Base-by-base conservation (phyloP, 2,329 filamentous ascomycete species). In the Aspergillus bombycis region DNA sequence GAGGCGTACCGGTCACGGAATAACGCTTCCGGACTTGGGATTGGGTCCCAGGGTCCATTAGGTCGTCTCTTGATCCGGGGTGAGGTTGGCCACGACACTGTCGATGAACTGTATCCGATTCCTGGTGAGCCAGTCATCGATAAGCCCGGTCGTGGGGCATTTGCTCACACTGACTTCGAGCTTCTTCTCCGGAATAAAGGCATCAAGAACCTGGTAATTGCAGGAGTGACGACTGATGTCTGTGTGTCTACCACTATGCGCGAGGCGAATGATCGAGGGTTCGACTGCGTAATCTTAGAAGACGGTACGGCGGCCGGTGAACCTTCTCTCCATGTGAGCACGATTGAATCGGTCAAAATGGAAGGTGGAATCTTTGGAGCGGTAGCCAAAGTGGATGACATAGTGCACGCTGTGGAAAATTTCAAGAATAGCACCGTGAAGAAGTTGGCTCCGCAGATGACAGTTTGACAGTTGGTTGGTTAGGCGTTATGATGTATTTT, bases 41-140 rank as follows among this genome's bases (percentile, higher is more conserved):
- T 88, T 53, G 82, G 81, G 4, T 80, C 82, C 12, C 74, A 65
- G 16, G 86, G 86, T 0, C 86, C 86, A 1, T 72, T 88, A 52
- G 86, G 87, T 1, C 82, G 83, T n/a, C 79, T 88, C 2, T 75
- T 89, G 4, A 78, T 89, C 28, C 82, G 86, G 23, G 86, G 87
- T 0, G 84, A 88, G 68, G 69, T 77, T 26, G 87, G 87, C 0
- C 86, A 88, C 69, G 85, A 85, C 54, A 86, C 83, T 34, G 80
- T 88, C 21, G 75, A 81, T 9, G 85, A 88, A 67, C 72, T 86
- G 36, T 81, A 80, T 62, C 84, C 84, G 16, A 60, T 81, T 19
- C 72, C 74, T 1, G 76, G 75, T 2, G 84, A 86, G 67, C 78
- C 82, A 0, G 77, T 86, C 10, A 81, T 87, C 50, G 84, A 86